Percentiles rank a stretch among this genome's conserved stretches.
These are phyloP conservation scores for Suillus bovinus DNA, from an alignment of 768 basidiomycete species.

Conservation along the genomic window DNA sequence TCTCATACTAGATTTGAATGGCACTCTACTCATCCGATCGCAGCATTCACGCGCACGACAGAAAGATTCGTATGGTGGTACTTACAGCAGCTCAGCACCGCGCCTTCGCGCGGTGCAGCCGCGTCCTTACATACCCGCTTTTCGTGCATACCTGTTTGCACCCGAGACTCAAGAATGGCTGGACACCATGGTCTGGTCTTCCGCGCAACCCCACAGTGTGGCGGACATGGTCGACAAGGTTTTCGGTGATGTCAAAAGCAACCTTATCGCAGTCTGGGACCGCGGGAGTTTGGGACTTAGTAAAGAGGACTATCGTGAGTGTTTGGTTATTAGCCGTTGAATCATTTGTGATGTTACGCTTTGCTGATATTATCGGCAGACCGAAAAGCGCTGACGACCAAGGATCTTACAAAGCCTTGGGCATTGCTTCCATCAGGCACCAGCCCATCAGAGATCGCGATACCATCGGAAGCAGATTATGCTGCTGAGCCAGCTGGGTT, in stretches of 20 bases:
- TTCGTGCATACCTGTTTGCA: conserved; percentile 65
- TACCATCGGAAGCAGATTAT: background rate
- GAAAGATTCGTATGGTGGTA: conserved; percentile 6
- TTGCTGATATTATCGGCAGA: conserved; percentile 12
- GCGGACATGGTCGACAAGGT: conserved; percentile 67
- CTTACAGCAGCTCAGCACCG: background rate
- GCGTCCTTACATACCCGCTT: conserved; percentile 65
- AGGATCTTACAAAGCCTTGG: conserved; percentile 77
- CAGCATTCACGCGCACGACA: conserved; percentile 33
- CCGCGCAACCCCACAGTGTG: conserved; percentile 81
- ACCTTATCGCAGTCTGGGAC: conserved; percentile 72
- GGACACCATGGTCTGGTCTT: conserved; percentile 89
- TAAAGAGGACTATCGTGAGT: conserved; percentile 65
- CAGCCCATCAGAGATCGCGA: conserved; percentile 7
- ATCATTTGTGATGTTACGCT: background rate
- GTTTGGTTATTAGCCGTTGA: conserved; percentile 13
- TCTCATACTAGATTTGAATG: conserved; percentile 75
- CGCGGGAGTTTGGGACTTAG: conserved; percentile 75
- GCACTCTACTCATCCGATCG: conserved; percentile 67
- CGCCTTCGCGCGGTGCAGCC: conserved; percentile 47
- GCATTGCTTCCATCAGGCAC: conserved; percentile 28
- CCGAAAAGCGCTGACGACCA: conserved; percentile 51
- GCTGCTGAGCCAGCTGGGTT: background rate
- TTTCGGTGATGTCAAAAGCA: conserved; percentile 46
- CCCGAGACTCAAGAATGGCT: conserved; percentile 62